A percentile compares a stretch with the other conserved stretches of the same genome.
Conservation (phyloP, 2,329 filamentous ascomycete species). For the Chaetoscypha palmicola region DNA sequence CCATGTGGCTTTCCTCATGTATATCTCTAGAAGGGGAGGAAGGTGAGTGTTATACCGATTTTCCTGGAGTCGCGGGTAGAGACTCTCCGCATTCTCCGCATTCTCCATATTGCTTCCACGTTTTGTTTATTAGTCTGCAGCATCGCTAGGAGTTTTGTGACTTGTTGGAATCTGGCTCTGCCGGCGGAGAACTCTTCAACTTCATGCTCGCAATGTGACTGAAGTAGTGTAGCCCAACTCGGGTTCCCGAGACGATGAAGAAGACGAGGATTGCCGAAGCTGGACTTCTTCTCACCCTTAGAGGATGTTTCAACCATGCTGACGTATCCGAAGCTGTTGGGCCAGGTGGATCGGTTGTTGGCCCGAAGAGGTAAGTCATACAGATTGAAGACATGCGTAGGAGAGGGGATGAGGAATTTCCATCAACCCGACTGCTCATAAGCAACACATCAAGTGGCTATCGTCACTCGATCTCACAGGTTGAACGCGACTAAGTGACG, state of each 20-base stretch:
- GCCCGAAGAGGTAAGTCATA: too few relatives aligned
- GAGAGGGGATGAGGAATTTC: background rate
- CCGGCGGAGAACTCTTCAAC: background rate
- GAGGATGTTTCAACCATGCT: background rate
- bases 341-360: too few relatives aligned
- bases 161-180: background rate
- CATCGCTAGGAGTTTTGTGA: background rate
- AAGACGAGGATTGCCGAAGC: background rate
- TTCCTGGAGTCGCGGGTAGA: constrained; percentile 4
- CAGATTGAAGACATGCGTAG: background rate
- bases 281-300: background rate
- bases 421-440: background rate
- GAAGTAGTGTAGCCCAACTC: too few relatives aligned
- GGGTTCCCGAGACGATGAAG: background rate
- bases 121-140: background rate
- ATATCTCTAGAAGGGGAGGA: constrained; percentile 2
- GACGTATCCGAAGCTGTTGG: background rate
- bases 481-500: background rate
- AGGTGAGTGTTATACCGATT: background rate
- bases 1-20: constrained; percentile 5
- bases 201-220: background rate
- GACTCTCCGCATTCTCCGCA: constrained; percentile 7
- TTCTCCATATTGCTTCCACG: background rate
- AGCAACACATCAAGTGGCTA: background rate
- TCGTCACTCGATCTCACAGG: too few relatives aligned